A percentile compares a stretch with the other conserved stretches of the same genome.
Conservation (phyloP, 805 yeast genomes). For the Candida oleophila region DNA sequence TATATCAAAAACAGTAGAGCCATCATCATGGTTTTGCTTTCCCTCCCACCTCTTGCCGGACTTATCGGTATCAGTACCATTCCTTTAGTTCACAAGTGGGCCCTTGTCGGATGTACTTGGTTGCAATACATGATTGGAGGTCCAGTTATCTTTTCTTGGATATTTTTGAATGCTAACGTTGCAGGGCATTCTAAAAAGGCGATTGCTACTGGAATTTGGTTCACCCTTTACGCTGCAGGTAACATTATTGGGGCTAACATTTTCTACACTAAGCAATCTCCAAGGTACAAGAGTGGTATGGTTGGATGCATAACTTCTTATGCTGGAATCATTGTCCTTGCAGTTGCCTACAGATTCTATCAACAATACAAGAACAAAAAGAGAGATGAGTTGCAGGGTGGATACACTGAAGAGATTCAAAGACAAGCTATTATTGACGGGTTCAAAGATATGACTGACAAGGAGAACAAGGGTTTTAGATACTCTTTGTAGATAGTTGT, state of each 20-base stretch:
- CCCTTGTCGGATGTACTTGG: conserved; percentile 30
- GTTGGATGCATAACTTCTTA: conserved; percentile 22
- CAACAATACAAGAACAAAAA: conserved; percentile 15
- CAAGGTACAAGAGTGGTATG: conserved; percentile 24
- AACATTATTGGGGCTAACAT: conserved; percentile 27
- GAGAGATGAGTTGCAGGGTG: conserved; percentile 19
- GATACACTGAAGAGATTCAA: conserved; percentile 16
- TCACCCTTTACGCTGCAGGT: conserved; percentile 26
- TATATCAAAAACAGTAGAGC: conserved; percentile 17
- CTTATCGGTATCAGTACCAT: conserved; percentile 23
- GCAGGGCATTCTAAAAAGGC: conserved; percentile 25
- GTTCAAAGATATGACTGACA: conserved; percentile 22
- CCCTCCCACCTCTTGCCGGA: conserved; percentile 24
- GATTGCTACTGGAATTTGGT: conserved; percentile 19
- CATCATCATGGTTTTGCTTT: conserved; percentile 14
- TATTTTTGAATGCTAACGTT: conserved; percentile 19
- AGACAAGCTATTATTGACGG: conserved; percentile 23
- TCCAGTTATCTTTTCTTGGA: conserved; percentile 28
- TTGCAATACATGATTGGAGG: conserved; percentile 29
- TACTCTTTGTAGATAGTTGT: conserved; percentile 12
- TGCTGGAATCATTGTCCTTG: conserved; percentile 18
- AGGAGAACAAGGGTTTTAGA: conserved; percentile 22
- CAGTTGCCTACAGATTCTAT: conserved; percentile 12
- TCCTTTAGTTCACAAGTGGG: conserved; percentile 18
- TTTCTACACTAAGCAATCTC: conserved; percentile 21